Evolutionary conservation across 1,139 yeast species (phyloP).

Genomic region (Geotrichum aggregatum): DNA sequence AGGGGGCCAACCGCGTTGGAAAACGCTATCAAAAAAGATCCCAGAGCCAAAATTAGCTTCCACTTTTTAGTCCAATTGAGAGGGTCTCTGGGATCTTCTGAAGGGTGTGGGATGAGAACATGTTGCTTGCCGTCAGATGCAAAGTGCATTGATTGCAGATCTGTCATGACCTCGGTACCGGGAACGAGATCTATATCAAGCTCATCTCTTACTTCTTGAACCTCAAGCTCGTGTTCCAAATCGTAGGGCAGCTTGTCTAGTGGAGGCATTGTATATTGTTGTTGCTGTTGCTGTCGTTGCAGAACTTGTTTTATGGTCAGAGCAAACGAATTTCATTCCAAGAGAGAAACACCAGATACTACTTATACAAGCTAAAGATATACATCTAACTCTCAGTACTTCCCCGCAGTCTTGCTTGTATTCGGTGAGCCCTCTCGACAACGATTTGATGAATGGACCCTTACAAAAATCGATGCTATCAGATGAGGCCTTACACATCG

Average conservation of each 20-base stretch:
- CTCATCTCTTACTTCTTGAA: slow-evolving; percentile 1
- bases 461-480: no score
- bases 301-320: no score
- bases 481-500: no score
- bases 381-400: no score
- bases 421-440: no score
- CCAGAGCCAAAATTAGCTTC: slow-evolving; percentile 28
- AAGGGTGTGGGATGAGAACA: slow-evolving; percentile 45
- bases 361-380: no score
- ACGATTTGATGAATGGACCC: no score
- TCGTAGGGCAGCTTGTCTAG: neutral
- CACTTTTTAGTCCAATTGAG: slow-evolving; percentile 43
- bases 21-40: slow-evolving; percentile 39
- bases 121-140: slow-evolving; percentile 27
- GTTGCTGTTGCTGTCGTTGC: no score
- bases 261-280: no score
- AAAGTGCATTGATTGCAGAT: slow-evolving; percentile 20
- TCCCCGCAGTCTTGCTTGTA: no score
- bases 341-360: no score
- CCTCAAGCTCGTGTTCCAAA: neutral
- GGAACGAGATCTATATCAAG: neutral
- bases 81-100: slow-evolving; percentile 49
- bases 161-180: neutral
- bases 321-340: no score
- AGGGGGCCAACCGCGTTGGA: slow-evolving; percentile 48